Evolutionary conservation across 2,329 filamentous ascomycete genomes (phyloP).

Genomic region (Aphanocladium album): DNA sequence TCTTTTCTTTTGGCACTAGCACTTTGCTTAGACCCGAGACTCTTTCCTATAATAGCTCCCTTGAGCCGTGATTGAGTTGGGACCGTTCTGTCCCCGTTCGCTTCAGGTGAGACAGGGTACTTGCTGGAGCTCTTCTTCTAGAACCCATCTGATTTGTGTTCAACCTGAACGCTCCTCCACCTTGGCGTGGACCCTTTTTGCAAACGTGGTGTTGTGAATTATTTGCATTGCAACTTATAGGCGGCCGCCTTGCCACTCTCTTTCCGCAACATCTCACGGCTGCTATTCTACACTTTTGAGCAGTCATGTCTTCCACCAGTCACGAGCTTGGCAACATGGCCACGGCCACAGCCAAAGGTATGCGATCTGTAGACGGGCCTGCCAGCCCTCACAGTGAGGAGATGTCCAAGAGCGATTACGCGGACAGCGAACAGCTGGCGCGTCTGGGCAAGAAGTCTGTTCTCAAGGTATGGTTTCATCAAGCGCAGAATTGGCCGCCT

Average conservation of each 20-base stretch:
- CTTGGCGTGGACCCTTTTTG: neutral
- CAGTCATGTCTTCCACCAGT: neutral
- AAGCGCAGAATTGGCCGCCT: neutral
- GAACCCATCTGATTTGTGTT: neutral
- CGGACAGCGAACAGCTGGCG: conserved; percentile 6
- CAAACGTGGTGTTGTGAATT: neutral
- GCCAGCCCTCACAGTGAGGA: conserved; percentile 3
- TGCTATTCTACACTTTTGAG: neutral
- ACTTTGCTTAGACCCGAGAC: neutral
- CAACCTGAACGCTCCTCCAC: neutral
- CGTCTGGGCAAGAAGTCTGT: conserved; percentile 14
- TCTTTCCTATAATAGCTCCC: neutral
- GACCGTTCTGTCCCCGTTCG: neutral
- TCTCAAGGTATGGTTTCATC: conserved; percentile 5
- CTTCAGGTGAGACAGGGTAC: neutral
- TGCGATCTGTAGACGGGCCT: neutral
- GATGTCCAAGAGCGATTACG: neutral
- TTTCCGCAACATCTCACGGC: neutral
- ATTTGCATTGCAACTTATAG: neutral
- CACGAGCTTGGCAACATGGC: conserved; percentile 11
- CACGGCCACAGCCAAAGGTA: conserved; percentile 1
- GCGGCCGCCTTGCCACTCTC: neutral
- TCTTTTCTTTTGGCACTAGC: neutral
- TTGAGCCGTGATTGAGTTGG: neutral
- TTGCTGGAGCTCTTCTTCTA: neutral